phyloP scores from a whole-genome alignment of 768 basidiomycete genomes.

The Pleurotus giganteus region DNA sequence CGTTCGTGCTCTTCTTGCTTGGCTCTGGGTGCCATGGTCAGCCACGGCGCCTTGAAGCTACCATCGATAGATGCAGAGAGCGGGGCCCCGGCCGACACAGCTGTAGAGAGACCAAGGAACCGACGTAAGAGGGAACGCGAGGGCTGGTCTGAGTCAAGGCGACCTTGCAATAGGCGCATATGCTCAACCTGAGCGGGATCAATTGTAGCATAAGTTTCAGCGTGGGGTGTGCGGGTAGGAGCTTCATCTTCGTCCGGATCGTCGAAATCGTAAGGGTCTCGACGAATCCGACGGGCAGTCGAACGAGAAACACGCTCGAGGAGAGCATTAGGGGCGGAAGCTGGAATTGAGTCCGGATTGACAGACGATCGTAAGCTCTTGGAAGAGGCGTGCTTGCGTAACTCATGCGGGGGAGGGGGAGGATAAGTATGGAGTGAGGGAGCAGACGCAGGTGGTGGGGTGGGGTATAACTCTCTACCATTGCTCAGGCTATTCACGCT shows the following conservation, averaged over 20 bases:
- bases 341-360: background rate
- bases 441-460: slow-evolving; percentile 21
- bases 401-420: background rate
- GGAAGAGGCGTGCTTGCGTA: slow-evolving; percentile 3
- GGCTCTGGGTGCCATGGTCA: slow-evolving; percentile 59
- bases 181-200: slow-evolving; percentile 53
- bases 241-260: slow-evolving; percentile 31
- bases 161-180: slow-evolving; percentile 22
- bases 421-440: slow-evolving; percentile 18
- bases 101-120: slow-evolving; percentile 8
- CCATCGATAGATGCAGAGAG: slow-evolving; percentile 22
- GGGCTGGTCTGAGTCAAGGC: slow-evolving; percentile 7
- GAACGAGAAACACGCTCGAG: slow-evolving; percentile 2
- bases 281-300: slow-evolving; percentile 6
- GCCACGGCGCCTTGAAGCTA: slow-evolving; percentile 53
- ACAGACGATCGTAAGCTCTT: background rate
- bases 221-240: slow-evolving; percentile 55
- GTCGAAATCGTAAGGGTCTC: slow-evolving; percentile 8
- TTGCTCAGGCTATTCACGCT: slow-evolving; percentile 14
- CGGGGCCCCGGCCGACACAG: background rate
- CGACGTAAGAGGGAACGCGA: background rate
- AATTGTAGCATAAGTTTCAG: slow-evolving; percentile 59
- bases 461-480: slow-evolving; percentile 8
- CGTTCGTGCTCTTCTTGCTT: slow-evolving; percentile 68
- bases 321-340: background rate